These are phyloP conservation scores for Secale cereale DNA, from an alignment of 176 grass and related monocot genomes.

Conservation along the genomic window DNA sequence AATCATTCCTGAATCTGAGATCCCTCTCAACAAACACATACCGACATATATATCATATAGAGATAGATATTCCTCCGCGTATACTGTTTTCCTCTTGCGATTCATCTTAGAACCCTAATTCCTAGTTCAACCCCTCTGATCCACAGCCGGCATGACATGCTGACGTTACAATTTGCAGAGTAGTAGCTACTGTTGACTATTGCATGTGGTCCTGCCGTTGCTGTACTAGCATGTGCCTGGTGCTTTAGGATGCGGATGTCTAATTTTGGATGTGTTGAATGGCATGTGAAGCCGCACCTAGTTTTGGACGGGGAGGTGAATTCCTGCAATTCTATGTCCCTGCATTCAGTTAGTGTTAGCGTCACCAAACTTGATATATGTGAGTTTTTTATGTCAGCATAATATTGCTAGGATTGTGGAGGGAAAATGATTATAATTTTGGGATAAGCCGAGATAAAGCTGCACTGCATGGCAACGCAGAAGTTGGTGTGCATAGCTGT, in stretches of 20 bases:
- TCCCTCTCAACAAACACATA: too few relatives aligned
- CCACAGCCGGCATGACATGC: not conserved
- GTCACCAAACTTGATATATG: not conserved
- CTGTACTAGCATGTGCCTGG: not conserved
- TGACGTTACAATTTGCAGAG: not conserved
- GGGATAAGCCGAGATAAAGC: not conserved
- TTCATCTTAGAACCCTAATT: too few relatives aligned
- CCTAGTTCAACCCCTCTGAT: too few relatives aligned
- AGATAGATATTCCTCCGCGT: too few relatives aligned
- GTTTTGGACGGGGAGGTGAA: not conserved
- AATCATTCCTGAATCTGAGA: too few relatives aligned
- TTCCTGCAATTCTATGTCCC: not conserved
- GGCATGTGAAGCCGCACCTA: not conserved
- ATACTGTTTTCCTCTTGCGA: too few relatives aligned
- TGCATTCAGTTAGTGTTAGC: not conserved
- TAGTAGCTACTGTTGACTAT: not conserved
- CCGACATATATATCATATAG: too few relatives aligned
- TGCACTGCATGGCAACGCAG: not conserved
- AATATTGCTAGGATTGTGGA: not conserved
- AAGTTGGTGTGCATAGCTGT: not conserved
- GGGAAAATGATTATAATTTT: not conserved
- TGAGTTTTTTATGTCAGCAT: not conserved
- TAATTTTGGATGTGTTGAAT: constrained; percentile 18
- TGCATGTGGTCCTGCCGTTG: not conserved
- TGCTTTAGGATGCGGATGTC: not conserved